Conservation (phyloP, 306 rosid species). For the Casuarina equisetifolia region DNA sequence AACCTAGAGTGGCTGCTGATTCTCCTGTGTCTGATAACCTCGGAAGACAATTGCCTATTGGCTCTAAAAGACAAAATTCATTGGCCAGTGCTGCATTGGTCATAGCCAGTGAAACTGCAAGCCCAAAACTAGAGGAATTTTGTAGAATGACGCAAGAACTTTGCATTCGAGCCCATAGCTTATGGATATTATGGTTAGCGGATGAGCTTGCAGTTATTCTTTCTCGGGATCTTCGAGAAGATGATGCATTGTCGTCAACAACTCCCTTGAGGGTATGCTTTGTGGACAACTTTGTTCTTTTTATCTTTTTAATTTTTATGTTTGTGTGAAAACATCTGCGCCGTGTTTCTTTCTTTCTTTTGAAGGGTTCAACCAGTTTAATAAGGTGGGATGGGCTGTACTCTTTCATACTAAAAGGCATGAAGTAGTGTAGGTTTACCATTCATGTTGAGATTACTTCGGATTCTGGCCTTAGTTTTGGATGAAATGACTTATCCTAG, state of each 20-base stretch:
- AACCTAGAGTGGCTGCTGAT: slow-evolving; percentile 56
- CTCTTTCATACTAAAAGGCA: neutral
- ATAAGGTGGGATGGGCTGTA: neutral
- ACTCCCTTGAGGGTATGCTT: slow-evolving; percentile 77
- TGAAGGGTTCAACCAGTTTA: neutral
- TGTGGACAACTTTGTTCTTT: slow-evolving; percentile 9
- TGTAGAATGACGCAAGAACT: slow-evolving; percentile 65
- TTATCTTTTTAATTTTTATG: slow-evolving; percentile 11
- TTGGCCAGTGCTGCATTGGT: slow-evolving; percentile 69
- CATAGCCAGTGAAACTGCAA: slow-evolving; percentile 75
- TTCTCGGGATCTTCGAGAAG: slow-evolving; percentile 64
- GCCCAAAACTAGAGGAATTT: slow-evolving; percentile 79
- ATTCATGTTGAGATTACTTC: neutral
- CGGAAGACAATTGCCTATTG: slow-evolving; percentile 44
- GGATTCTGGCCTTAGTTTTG: neutral
- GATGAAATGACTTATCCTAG: neutral
- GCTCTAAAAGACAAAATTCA: slow-evolving; percentile 61
- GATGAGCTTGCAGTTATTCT: slow-evolving; percentile 72
- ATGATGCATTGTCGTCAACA: slow-evolving; percentile 74
- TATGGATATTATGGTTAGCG: slow-evolving; percentile 90
- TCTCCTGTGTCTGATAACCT: slow-evolving; percentile 51
- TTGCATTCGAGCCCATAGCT: slow-evolving; percentile 72
- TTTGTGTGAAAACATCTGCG: neutral
- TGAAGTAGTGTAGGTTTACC: neutral
- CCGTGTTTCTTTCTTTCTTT: neutral